A percentile compares a stretch with the other conserved stretches of the same genome.
Conservation (phyloP, 208 protist genomes). For the Polymyxa betae region DNA sequence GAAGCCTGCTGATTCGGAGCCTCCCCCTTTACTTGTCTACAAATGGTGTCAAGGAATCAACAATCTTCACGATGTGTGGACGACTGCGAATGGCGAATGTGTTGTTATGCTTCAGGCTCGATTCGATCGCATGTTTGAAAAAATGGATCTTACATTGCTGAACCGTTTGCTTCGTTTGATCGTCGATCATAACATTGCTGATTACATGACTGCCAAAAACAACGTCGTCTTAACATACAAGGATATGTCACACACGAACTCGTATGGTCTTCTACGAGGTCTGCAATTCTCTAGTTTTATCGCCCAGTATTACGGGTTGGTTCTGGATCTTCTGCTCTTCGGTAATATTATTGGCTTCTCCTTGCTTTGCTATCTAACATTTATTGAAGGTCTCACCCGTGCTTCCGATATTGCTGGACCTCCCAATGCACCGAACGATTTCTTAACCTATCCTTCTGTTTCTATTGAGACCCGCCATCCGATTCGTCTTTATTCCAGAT, state of each 20-base stretch:
- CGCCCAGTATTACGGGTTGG: slow-evolving; percentile 98
- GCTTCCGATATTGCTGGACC: slow-evolving; percentile 97
- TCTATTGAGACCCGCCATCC: slow-evolving; percentile 94
- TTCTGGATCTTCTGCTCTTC: slow-evolving; percentile 98
- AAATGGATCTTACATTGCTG: slow-evolving; percentile 99
- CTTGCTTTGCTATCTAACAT: background rate
- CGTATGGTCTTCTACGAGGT: slow-evolving; percentile 97
- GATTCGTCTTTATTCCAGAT: slow-evolving; percentile 81
- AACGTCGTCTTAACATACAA: slow-evolving; percentile 99
- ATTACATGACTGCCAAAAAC: slow-evolving; percentile 99
- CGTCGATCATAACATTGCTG: slow-evolving; percentile 99
- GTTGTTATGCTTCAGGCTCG: slow-evolving; percentile 96
- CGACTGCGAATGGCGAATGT: slow-evolving; percentile 92
- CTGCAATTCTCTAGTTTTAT: slow-evolving; percentile 99
- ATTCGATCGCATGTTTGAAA: slow-evolving; percentile 95
- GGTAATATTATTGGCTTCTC: slow-evolving; percentile 64
- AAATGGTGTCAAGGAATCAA: slow-evolving; percentile 99
- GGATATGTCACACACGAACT: slow-evolving; percentile 99
- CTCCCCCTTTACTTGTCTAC: slow-evolving; percentile 97
- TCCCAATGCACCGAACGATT: slow-evolving; percentile 94
- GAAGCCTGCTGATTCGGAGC: slow-evolving; percentile 99
- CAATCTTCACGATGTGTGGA: slow-evolving; percentile 96
- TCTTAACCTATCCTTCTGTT: slow-evolving; percentile 91
- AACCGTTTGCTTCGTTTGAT: slow-evolving; percentile 98
- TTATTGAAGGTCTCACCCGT: slow-evolving; percentile 81